A percentile compares a stretch with the other conserved stretches of the same genome.
Conservation (phyloP, 1,284 basidiomycete species). For the Tylopilus sp. region DNA sequence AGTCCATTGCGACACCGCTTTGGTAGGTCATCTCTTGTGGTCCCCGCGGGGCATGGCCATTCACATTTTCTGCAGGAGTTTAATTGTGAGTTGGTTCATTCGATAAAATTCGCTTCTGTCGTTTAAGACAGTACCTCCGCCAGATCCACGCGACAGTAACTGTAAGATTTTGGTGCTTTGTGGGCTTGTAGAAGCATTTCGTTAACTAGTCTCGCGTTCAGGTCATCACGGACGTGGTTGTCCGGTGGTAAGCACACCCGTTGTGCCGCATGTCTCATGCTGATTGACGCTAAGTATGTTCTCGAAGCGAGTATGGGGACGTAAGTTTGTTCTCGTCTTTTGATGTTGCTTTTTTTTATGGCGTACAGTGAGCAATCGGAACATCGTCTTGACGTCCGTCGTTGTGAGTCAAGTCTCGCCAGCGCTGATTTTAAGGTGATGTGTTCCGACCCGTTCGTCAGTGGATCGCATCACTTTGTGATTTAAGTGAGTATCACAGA, state of each 20-base stretch:
- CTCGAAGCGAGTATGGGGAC: conserved; percentile 39
- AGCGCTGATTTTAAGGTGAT: neutral
- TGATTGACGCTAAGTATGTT: conserved; percentile 34
- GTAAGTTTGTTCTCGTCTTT: conserved; percentile 30
- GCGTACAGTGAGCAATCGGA: conserved; percentile 41
- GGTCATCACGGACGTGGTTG: conserved; percentile 45
- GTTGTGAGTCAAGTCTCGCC: conserved; percentile 36
- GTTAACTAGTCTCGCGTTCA: conserved; percentile 14
- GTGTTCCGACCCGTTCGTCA: conserved; percentile 17
- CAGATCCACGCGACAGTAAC: conserved; percentile 45
- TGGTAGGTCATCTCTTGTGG: conserved; percentile 39
- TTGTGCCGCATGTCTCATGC: neutral
- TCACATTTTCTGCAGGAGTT: conserved; percentile 34
- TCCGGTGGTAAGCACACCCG: conserved; percentile 32
- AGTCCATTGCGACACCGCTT: conserved; percentile 39
- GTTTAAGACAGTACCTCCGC: neutral
- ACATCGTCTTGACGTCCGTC: conserved; percentile 35
- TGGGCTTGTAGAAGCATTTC: neutral
- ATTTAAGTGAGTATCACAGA: conserved; percentile 38
- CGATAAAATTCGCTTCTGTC: neutral
- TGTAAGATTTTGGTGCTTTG: conserved; percentile 27
- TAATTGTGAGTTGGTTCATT: conserved; percentile 36
- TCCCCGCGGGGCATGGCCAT: neutral
- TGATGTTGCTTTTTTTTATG: neutral
- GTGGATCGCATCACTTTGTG: conserved; percentile 40